Evolutionary conservation across 352 stramenopile species (phyloP), one percentile per base, ranked within the genome.

Genomic region (Globisporangium rhizosaccharum): DNA sequence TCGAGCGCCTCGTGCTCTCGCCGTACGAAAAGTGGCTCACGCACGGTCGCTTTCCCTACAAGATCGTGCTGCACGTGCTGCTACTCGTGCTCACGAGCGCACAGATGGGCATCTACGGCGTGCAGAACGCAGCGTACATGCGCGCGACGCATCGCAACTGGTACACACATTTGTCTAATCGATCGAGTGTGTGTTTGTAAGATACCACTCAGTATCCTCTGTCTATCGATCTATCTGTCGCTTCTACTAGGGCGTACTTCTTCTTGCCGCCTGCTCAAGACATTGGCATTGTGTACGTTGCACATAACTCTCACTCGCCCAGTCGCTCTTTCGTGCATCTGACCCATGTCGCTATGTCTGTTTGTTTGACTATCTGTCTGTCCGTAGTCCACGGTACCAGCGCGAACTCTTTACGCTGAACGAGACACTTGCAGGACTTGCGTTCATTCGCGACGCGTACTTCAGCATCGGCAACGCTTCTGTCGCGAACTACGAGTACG

Each of bases 401-500:
- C 73, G 84, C 12, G 72, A 87, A 7, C 56, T 93, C 0, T 95
- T 79, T 58, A 90, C 81, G 20, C 71, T 93, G 55, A 89, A 93
- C 61, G 66, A 79, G 56, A 93, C 85, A 18, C 66, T 87, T 50
- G 58, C 67, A 20, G 83, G 82, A 0, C 66, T 93, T 36, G 62
- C 71, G 48, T 87, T 77, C 71, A 62, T 95, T 45, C 78, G 82
- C 25, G 72, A 90, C 61, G 73, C 83, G 8, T 95, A 93, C 66
- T 92, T 88, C 48, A 78, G 70, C n/a, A 75, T 93, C 45, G 82
- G 51, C 23, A 75, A 87, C 42, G 33, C 51, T 3, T 88, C 82
- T 2, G 70, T 95, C 25, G 85, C 85, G 50, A 95, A 92, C 62
- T 95, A 95, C 68, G 82, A 92, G 59, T 88, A 92, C 49, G 41